Evolutionary conservation across 2,329 filamentous ascomycete species (phyloP).

Genomic region (Madurella fahalii): DNA sequence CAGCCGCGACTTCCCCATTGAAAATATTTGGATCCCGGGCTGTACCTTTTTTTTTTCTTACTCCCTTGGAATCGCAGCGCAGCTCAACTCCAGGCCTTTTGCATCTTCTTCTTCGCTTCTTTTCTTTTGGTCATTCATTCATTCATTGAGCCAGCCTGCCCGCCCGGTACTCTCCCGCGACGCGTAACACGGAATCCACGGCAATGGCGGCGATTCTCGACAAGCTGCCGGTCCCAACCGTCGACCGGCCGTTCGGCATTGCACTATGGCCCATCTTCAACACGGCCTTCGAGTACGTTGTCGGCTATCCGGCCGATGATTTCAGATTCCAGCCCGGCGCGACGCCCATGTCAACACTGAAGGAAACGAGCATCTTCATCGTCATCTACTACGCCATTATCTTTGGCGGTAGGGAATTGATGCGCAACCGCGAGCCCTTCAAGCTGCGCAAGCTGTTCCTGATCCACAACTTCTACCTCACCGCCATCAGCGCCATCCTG

Average conservation of each 20-base stretch:
- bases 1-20: constrained; percentile 14
- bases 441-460: constrained; percentile 88
- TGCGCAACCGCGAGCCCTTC: constrained; percentile 81
- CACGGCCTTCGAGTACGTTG: constrained; percentile 71
- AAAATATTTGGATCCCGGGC: constrained; percentile 24
- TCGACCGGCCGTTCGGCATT: constrained; percentile 90
- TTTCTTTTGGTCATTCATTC: constrained; percentile 42
- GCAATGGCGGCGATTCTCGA: constrained; percentile 43
- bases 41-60: constrained; percentile 3
- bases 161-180: neutral
- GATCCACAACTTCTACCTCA: constrained; percentile 94
- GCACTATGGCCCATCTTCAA: constrained; percentile 92
- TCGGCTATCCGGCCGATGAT: constrained; percentile 78
- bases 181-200: neutral
- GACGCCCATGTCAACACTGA: constrained; percentile 87
- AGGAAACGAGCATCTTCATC: constrained; percentile 75
- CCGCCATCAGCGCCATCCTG: constrained; percentile 74
- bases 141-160: constrained; percentile 10
- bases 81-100: constrained; percentile 8
- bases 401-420: constrained; percentile 85
- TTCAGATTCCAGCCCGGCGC: constrained; percentile 78
- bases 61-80: neutral
- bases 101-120: constrained; percentile 26
- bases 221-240: constrained; percentile 58
- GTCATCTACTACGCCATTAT: constrained; percentile 89